Conservation (phyloP, 208 protist genomes). For the Acanthamoeba polyphaga region DNA sequence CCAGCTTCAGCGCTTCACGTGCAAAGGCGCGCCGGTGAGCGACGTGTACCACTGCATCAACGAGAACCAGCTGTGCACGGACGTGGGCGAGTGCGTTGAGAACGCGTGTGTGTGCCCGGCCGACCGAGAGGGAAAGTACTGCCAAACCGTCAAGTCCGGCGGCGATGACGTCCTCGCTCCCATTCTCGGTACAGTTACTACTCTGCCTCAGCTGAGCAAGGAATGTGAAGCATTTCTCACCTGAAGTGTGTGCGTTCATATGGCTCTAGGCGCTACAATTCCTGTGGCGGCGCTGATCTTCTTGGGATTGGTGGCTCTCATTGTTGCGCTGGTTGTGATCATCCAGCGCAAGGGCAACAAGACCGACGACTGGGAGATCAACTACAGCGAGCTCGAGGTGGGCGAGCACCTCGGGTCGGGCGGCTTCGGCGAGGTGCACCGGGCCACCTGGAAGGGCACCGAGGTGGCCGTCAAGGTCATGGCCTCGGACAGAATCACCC, state of each 20-base stretch:
- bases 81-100: background rate
- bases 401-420: slow-evolving; percentile 5
- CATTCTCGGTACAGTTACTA: background rate
- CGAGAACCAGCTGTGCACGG: slow-evolving; percentile 11
- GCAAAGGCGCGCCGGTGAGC: slow-evolving; percentile 13
- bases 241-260: too few species aligned
- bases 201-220: background rate
- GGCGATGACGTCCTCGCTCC: background rate
- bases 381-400: slow-evolving; percentile 58
- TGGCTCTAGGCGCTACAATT: background rate
- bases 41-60: slow-evolving; percentile 31
- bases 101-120: background rate
- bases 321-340: background rate
- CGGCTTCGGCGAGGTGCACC: slow-evolving; percentile 59
- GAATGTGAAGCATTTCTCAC: background rate
- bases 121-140: background rate
- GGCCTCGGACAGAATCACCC: background rate
- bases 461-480: slow-evolving; percentile 69
- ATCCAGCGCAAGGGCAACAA: slow-evolving; percentile 3
- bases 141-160: background rate
- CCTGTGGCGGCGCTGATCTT: background rate
- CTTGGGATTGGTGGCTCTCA: background rate
- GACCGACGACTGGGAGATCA: slow-evolving; percentile 68
- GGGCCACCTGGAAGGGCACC: slow-evolving; percentile 61
- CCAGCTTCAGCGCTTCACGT: slow-evolving; percentile 49